Evolutionary conservation across 108 stramenopile genomes (phyloP), one percentile per base, ranked within the genome.

Genomic region (Cyclotella cryptica): DNA sequence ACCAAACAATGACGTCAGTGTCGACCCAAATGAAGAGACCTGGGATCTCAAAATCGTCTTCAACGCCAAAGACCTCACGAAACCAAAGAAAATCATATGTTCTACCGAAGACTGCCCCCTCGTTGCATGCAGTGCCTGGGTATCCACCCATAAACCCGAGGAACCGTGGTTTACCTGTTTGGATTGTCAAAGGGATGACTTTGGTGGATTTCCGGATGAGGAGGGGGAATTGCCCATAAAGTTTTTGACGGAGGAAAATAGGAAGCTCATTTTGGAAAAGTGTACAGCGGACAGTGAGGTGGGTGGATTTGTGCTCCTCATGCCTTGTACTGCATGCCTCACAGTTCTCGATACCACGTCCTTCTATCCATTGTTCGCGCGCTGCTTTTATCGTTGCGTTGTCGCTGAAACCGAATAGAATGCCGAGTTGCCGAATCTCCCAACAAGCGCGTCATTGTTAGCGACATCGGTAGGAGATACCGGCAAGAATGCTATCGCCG

Each of bases 91-190:
- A 10, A 22, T 73, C 35, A 54, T 66, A 3, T 88, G 88, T 61
- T 70, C 83, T 10, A 62, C 64, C 18, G 78, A 85, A 30, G 63
- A 45, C 41, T 90, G 89, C 66, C 8, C 62, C 63, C 68, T 61
- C 28, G 64, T 83, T 4, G 81, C 76, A 52, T 78, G 77, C 61
- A 63, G 77, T 63, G 52, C 65, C 27, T 92, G 88, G 84, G 87
- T 74, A 29, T 88, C 88, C 9, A 79, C 81, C 22, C 18, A 58
- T 17, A 76, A 68, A 10, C 86, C 88, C 18, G 87, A 87, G 21
- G 66, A 87, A 18, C 75, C 79, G 18, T 90, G 91, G 91, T 70
- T 85, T 49, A 71, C 86, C 19, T 92, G 91, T 72, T 61, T 81
- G 45, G 75, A 83, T 46, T 90, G 89, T 65, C 87, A 88, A 61